Conservation (phyloP, 2,329 filamentous ascomycete genomes). For the Cytospora schulzeri region DNA sequence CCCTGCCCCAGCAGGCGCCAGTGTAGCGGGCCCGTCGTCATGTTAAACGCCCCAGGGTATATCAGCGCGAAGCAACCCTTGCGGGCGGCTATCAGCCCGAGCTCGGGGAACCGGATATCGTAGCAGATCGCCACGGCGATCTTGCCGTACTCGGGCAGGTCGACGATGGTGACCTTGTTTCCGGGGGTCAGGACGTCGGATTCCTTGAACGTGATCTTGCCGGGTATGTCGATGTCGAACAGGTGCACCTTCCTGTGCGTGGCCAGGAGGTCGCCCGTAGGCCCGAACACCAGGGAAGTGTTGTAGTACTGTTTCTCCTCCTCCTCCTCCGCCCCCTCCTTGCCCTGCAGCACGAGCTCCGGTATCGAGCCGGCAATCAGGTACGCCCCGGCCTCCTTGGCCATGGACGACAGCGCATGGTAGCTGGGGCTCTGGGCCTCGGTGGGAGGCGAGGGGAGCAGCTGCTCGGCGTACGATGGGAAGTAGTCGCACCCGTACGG, state of each 20-base stretch:
- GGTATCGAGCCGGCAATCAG: constrained; percentile 92
- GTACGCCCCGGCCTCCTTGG: constrained; percentile 76
- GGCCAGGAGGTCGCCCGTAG: constrained; percentile 76
- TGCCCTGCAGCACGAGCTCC: constrained; percentile 60
- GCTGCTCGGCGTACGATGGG: constrained; percentile 85
- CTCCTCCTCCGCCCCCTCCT: constrained; percentile 23
- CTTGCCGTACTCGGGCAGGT: constrained; percentile 85
- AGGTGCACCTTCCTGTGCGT: constrained; percentile 93
- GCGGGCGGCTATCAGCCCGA: constrained; percentile 85
- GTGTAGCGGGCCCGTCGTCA: constrained; percentile 88
- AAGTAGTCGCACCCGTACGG: constrained; percentile 93
- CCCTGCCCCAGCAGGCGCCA: constrained; percentile 84
- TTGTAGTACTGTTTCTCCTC: constrained; percentile 77
- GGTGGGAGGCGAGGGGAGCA: constrained; percentile 75
- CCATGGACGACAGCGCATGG: constrained; percentile 80
- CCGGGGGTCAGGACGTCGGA: constrained; percentile 86
- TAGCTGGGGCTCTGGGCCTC: constrained; percentile 75
- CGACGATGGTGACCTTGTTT: constrained; percentile 80
- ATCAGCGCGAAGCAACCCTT: constrained; percentile 84
- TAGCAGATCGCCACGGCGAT: constrained; percentile 95
- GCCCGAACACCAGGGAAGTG: constrained; percentile 82
- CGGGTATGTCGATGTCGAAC: constrained; percentile 97
- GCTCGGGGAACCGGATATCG: constrained; percentile 93
- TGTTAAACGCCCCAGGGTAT: constrained; percentile 97
- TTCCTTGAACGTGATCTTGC: constrained; percentile 89